A percentile compares a stretch with the other conserved stretches of the same genome.
These are phyloP conservation scores for Tricholoma sp. DNA, from an alignment of 768 basidiomycete species.

Conservation along the genomic window DNA sequence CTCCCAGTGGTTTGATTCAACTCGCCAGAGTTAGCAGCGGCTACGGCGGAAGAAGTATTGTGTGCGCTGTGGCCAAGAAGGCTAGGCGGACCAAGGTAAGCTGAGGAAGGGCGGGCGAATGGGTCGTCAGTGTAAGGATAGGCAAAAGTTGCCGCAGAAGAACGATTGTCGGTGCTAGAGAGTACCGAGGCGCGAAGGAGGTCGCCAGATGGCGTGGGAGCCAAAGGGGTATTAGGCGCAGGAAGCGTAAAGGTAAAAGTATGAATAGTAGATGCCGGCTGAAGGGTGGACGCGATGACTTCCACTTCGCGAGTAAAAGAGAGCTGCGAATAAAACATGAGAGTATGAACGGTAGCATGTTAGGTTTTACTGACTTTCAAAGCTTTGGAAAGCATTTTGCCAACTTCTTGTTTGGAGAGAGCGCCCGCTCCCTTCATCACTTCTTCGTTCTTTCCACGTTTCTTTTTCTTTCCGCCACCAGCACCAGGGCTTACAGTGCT, in stretches of 20 bases:
- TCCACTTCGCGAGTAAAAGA: constrained; percentile 92
- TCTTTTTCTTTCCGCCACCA: constrained; percentile 74
- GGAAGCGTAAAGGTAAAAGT: constrained; percentile 87
- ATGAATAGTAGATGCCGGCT: constrained; percentile 90
- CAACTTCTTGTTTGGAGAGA: constrained; percentile 80
- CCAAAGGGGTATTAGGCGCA: constrained; percentile 69
- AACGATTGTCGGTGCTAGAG: constrained; percentile 54
- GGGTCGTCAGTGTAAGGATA: constrained; percentile 76
- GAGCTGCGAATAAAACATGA: constrained; percentile 42
- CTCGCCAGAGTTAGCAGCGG: constrained; percentile 26
- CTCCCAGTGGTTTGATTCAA: constrained; percentile 29
- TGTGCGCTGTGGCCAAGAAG: constrained; percentile 46
- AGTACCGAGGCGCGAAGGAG: constrained; percentile 73
- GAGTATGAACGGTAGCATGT: background rate
- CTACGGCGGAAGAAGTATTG: constrained; percentile 24
- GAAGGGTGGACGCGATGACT: constrained; percentile 90
- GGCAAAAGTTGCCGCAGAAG: constrained; percentile 66
- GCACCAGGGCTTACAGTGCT: constrained; percentile 83
- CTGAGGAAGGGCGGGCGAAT: constrained; percentile 73
- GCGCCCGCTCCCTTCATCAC: constrained; percentile 73
- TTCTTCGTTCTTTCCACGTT: constrained; percentile 58
- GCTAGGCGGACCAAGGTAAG: constrained; percentile 76
- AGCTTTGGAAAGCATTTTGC: constrained; percentile 87
- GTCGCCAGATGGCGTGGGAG: constrained; percentile 68
- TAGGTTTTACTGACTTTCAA: constrained; percentile 58